Percentiles rank a stretch among this genome's conserved stretches.
phyloP scores from a whole-genome alignment of 2,329 filamentous ascomycete genomes.

The Cytospora piceae region DNA sequence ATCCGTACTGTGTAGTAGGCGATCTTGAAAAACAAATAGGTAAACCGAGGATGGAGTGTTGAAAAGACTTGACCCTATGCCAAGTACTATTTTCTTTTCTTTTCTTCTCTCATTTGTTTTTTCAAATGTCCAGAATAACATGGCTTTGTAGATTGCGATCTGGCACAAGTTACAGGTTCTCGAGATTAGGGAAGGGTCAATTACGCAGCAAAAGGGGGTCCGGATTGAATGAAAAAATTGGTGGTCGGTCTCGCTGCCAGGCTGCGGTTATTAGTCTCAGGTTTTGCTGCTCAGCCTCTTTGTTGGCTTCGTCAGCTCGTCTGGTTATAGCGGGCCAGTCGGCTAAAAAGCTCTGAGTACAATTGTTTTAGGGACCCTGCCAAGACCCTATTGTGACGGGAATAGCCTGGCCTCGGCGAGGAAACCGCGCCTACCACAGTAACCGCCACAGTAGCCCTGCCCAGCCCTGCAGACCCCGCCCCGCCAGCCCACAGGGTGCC shows the following conservation, averaged over 20 bases:
- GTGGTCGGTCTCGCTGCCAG: background rate
- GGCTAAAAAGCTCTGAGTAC: background rate
- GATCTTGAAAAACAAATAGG: background rate
- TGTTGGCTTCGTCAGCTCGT: background rate
- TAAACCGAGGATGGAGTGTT: too few species aligned
- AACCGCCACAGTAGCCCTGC: slow-evolving; percentile 1
- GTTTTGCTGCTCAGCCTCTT: slow-evolving; percentile 1
- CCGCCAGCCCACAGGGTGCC: too few species aligned
- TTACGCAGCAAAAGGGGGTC: slow-evolving; percentile 13
- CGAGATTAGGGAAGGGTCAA: slow-evolving; percentile 23
- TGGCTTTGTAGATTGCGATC: slow-evolving; percentile 15
- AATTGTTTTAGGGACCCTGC: background rate
- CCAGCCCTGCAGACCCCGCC: background rate
- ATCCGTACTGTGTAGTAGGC: too few species aligned
- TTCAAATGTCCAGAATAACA: background rate
- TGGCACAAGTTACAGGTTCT: slow-evolving; percentile 13
- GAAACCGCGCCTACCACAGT: background rate
- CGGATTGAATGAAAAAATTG: background rate
- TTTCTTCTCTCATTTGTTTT: background rate
- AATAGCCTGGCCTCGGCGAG: background rate
- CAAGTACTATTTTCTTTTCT: background rate
- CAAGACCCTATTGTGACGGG: background rate
- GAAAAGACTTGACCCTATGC: background rate
- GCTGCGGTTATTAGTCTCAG: background rate
- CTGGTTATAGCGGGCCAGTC: background rate